phyloP scores from a whole-genome alignment of 1,284 basidiomycete genomes.

The Leccinum fuscescens region DNA sequence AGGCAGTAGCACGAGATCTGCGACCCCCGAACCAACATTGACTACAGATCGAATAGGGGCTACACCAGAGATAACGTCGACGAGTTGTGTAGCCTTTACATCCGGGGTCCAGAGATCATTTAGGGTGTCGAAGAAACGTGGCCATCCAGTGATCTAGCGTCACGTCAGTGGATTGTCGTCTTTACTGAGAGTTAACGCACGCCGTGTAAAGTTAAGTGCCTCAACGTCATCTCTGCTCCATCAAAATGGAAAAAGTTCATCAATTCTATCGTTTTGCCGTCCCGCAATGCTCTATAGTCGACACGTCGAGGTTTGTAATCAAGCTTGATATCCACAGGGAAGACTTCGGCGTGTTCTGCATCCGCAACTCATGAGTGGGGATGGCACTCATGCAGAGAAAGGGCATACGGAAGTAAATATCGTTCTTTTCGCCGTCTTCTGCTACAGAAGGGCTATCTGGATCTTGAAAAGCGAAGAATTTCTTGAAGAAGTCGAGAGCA shows the following conservation, averaged over 20 bases:
- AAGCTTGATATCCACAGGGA: slow-evolving; percentile 88
- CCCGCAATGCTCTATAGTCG: slow-evolving; percentile 88
- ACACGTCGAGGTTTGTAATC: slow-evolving; percentile 99
- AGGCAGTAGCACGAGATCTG: slow-evolving; percentile 92
- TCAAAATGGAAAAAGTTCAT: slow-evolving; percentile 99
- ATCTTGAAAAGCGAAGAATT: slow-evolving; percentile 89
- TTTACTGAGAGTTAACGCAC: slow-evolving; percentile 47
- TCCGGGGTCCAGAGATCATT: slow-evolving; percentile 99
- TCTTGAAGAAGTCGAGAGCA: slow-evolving; percentile 96
- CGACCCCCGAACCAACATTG: slow-evolving; percentile 94
- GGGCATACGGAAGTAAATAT: slow-evolving; percentile 75
- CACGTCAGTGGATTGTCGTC: slow-evolving; percentile 5
- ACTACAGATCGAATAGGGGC: slow-evolving; percentile 93
- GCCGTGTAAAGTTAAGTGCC: slow-evolving; percentile 89
- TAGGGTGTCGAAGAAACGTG: slow-evolving; percentile 82
- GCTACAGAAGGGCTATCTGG: slow-evolving; percentile 43
- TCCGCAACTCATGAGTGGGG: slow-evolving; percentile 1
- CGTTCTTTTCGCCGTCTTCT: slow-evolving; percentile 37
- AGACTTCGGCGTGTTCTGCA: slow-evolving; percentile 83
- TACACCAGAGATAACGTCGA: slow-evolving; percentile 96
- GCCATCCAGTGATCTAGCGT: slow-evolving; percentile 82
- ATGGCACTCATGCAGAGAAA: not conserved
- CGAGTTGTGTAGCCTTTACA: slow-evolving; percentile 96
- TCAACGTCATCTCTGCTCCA: slow-evolving; percentile 94
- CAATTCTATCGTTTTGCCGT: slow-evolving; percentile 91